Conservation (phyloP, 345 rosid genomes). For the Syzygium oleosum region DNA sequence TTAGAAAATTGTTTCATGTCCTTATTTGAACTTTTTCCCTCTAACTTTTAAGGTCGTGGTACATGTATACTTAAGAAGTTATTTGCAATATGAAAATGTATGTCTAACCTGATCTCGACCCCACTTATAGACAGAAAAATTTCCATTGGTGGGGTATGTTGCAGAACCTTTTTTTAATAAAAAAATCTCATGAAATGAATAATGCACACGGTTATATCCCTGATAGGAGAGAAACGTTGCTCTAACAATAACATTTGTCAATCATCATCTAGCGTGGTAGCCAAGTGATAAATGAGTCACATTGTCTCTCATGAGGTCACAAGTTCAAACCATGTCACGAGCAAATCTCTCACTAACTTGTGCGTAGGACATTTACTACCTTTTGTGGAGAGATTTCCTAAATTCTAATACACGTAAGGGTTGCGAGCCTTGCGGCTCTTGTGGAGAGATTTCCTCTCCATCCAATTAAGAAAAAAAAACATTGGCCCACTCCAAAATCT, state of each 20-base stretch:
- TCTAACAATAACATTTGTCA: not conserved
- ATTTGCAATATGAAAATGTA: not conserved
- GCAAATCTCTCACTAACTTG: not conserved
- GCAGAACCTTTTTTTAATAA: not conserved
- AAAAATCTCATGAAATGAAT: no score
- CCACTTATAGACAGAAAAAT: not conserved
- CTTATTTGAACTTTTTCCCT: not conserved
- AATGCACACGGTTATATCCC: no score
- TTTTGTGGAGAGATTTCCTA: not conserved
- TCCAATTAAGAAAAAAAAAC: not conserved
- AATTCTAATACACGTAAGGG: not conserved
- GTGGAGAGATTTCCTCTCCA: not conserved
- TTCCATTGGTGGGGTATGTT: not conserved
- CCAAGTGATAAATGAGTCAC: not conserved
- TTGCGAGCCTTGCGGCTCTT: not conserved
- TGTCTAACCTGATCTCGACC: not conserved
- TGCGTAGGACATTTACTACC: not conserved
- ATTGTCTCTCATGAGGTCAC: not conserved
- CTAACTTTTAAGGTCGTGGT: not conserved
- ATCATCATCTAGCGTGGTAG: not conserved
- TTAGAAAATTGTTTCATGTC: not conserved
- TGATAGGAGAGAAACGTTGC: not conserved
- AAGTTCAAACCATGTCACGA: not conserved
- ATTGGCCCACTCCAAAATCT: not conserved
- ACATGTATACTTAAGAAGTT: no score